Evolutionary conservation across 148 eudicot genomes (phyloP), one percentile per base, ranked within the genome.

Genomic region (Chenopodium berlandieri): DNA sequence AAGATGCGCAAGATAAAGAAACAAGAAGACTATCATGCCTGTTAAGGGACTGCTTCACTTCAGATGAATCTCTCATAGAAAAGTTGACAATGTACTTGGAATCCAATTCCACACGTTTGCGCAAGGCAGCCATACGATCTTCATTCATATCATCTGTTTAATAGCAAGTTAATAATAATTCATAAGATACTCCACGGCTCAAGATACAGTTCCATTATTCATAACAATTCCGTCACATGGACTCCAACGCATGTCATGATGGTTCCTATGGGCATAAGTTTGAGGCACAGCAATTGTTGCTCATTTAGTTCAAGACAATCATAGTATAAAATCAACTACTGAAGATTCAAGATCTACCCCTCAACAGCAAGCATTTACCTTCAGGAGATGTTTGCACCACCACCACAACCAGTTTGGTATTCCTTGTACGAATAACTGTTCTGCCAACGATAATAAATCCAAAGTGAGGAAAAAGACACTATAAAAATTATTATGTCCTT

Each of bases 41-140:
- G 85, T 58, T 86, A 27, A 96, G 91, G 77, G 95, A 94, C 84
- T 90, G 93, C 78, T 89, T 88, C 79, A 89, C 82, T 77, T 92
- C 94, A 30, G 75, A 74, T n/a, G 79, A 84, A 78, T 88, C 92
- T 83, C 85, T 85, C n/a, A 84, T 86, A 54, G 86, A 85, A 87
- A 94, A 92, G 73, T 81, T 56, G 71, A 90, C 71, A 54, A 94
- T 71, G 84, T 90, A 82, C 75, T 96, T 96, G 47, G 92, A 78
- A 78, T 96, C 99, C 44, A 96, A 86, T 88, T 96, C 99, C 71
- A 95, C 99, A 82, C 98, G 98, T 85, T 96, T 94, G 67, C 98
- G 92, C 79, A 96, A 75, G 79, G 99, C 92, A 85, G 86, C 83
- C 90, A 91, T 90, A 73, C 95, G 94, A 81, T 96, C 99, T 87